A percentile compares a stretch with the other conserved stretches of the same genome.
phyloP scores from a whole-genome alignment of 106 monocot genomes.

The Amphibolis antarctica region DNA sequence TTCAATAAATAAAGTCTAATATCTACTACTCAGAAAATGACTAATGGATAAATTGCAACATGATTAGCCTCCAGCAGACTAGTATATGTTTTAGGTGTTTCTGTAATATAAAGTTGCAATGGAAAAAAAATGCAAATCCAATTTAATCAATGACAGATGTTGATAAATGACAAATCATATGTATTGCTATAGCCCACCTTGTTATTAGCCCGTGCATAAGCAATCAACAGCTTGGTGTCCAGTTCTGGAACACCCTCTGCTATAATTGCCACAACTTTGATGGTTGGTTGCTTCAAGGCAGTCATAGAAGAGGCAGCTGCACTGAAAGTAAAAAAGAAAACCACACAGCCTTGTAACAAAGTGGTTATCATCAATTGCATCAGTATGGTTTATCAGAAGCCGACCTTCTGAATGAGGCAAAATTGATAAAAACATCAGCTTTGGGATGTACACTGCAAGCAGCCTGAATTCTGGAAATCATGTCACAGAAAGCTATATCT shows the following conservation, averaged over 20 bases:
- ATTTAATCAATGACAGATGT: too few relatives aligned
- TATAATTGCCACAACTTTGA: slow-evolving; percentile 31
- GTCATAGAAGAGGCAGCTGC: slow-evolving; percentile 32
- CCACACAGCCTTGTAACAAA: neutral
- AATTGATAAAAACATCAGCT: slow-evolving; percentile 98
- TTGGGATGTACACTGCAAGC: slow-evolving; percentile 83
- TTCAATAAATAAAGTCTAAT: neutral
- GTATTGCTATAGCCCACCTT: slow-evolving; percentile 8
- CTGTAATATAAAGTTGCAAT: neutral
- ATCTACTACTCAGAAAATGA: neutral
- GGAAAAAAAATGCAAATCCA: too few relatives aligned
- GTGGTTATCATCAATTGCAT: neutral
- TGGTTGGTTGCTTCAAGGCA: slow-evolving; percentile 24
- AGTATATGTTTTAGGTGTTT: neutral
- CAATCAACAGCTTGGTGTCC: slow-evolving; percentile 23
- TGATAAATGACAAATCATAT: neutral
- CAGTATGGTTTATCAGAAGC: neutral
- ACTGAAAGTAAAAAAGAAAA: slow-evolving; percentile 10
- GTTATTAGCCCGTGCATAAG: slow-evolving; percentile 27
- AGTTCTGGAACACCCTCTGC: slow-evolving; percentile 30
- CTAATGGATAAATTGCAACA: neutral
- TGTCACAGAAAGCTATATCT: neutral
- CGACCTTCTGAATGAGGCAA: slow-evolving; percentile 94
- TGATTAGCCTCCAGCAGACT: neutral
- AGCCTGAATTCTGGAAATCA: slow-evolving; percentile 67